Evolutionary conservation across 768 basidiomycete genomes (phyloP), one percentile per base, ranked within the genome.

Genomic region (Lentinula aciculospora): DNA sequence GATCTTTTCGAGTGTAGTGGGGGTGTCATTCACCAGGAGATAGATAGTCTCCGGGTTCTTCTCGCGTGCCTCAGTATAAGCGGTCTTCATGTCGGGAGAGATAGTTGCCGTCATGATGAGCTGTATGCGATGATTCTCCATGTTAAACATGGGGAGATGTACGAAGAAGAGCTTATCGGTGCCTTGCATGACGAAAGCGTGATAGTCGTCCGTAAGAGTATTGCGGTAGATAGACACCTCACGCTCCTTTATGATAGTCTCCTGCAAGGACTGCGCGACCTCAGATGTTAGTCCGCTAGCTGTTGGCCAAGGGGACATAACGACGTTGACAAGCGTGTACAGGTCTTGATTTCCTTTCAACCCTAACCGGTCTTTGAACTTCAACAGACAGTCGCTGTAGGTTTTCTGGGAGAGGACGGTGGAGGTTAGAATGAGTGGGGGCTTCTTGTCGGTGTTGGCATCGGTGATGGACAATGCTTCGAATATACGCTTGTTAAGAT

Each of bases 251-350:
- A 72, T 62, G 1, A 71, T 60, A 3, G 70, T 67, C 19, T 67
- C 42, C 49, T 67, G 61, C 61, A 79, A 75, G 1, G 62, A 63
- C 21, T 73, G 61, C 3, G 68, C 70, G 21, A 80, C 57, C 21
- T 66, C 61, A 15, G 63, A 39, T 1, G 67, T 61, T 45, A 74
- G 72, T 37, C 69, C 65, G 3, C 57, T 64, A 0, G 62, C 60
- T 3, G 65, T 65, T n/a, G 65, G 66, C 63, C 76, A 79, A 2
- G 76, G 77, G 7, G 74, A 74, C 73, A 75, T 77, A 19, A 70
- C 68, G 19, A 75, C 72, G 42, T 73, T 76, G 32, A 64, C 60
- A 23, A 78, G 63, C 8, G 70, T 66, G 45, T 65, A 72, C 0
- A 80, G 65, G 45, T 75, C 71, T 47, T 71, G 63, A 3, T 63